Base-by-base conservation (phyloP, 441 rosid species). In the Euphorbia schlechtendalii region DNA sequence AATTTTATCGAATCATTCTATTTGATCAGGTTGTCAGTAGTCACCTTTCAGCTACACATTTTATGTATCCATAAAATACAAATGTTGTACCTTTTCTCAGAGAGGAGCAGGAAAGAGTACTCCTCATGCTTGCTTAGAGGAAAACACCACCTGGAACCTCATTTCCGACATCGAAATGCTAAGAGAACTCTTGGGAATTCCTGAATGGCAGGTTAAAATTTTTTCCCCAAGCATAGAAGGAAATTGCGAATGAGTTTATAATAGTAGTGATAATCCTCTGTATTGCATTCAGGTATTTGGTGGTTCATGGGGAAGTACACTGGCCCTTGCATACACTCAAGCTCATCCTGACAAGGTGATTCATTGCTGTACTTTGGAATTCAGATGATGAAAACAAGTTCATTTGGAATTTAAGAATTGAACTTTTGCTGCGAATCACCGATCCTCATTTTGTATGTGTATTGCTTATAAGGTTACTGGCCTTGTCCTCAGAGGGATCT, bases 301-400 rank as follows among this genome's bases (percentile, higher is more conserved):
- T 58, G 98, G 97, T 55, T 92, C 98, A 30, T 92, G 98, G 98
- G 97, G 96, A n/a, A n/a, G n/a, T n/a, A n/a, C n/a, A n/a, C n/a
- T n/a, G n/a, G n/a, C n/a, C n/a, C n/a, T n/a, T n/a, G 85, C 90
- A 0, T 92, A 92, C 73, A 84, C 94, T 80, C 90, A 86, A 73
- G 73, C 89, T 9, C 94, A 88, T 61, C 89, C 98, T 45, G 86
- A 88, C 25, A 92, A 88, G 96, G 98, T 90, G 57, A 25, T 30
- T 59, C 9, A 41, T 17, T 68, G 56, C 22, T 61, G 63, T 71
- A 48, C 56, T 70, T 59, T 59, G 45, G 32, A 46, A 36, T 46
- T 36, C 15, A 17, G 32, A 52, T 27, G 25, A 38, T 61, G 41
- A 22, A 73, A 63, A 63, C 66, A 5, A 7, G 61, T 40, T 61